A percentile compares a stretch with the other conserved stretches of the same genome.
phyloP scores from a whole-genome alignment of 768 basidiomycete genomes.

The Vararia minispora region DNA sequence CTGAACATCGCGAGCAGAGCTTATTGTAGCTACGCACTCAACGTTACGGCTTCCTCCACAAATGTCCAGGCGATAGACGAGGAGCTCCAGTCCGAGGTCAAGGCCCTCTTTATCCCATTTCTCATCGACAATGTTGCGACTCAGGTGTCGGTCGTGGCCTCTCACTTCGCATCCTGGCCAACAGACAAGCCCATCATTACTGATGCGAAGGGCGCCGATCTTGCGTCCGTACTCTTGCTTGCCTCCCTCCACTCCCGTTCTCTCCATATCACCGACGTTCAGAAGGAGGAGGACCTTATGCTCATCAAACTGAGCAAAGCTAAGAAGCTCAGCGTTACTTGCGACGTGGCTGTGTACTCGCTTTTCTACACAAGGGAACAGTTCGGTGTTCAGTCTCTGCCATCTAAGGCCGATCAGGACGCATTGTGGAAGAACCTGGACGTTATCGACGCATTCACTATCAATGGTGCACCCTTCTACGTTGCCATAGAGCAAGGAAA shows the following conservation, averaged over 20 bases:
- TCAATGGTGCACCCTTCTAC: conserved; percentile 75
- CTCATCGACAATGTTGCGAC: conserved; percentile 33
- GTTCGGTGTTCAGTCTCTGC: conserved; percentile 59
- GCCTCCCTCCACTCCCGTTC: conserved; percentile 87
- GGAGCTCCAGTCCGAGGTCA: conserved; percentile 68
- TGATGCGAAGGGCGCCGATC: conserved; percentile 82
- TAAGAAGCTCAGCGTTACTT: conserved; percentile 88
- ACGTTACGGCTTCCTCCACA: conserved; percentile 58
- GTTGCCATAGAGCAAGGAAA: conserved; percentile 55
- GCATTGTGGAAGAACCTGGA: conserved; percentile 80
- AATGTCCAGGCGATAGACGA: conserved; percentile 61
- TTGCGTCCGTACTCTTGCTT: conserved; percentile 86
- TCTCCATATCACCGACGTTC: conserved; percentile 87
- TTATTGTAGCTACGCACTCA: conserved; percentile 83
- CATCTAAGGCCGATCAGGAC: conserved; percentile 64
- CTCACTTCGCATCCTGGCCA: conserved; percentile 88
- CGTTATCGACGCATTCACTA: conserved; percentile 82
- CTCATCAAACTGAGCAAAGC: conserved; percentile 92
- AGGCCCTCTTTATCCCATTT: conserved; percentile 82
- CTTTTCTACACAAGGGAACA: conserved; percentile 79
- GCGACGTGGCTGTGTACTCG: conserved; percentile 87
- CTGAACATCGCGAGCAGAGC: conserved; percentile 50
- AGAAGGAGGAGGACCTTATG: conserved; percentile 74
- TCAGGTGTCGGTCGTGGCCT: conserved; percentile 65
- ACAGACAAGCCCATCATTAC: conserved; percentile 88